Conservation (phyloP, 2,329 filamentous ascomycete genomes). For the Coniochaeta pulveracea region DNA sequence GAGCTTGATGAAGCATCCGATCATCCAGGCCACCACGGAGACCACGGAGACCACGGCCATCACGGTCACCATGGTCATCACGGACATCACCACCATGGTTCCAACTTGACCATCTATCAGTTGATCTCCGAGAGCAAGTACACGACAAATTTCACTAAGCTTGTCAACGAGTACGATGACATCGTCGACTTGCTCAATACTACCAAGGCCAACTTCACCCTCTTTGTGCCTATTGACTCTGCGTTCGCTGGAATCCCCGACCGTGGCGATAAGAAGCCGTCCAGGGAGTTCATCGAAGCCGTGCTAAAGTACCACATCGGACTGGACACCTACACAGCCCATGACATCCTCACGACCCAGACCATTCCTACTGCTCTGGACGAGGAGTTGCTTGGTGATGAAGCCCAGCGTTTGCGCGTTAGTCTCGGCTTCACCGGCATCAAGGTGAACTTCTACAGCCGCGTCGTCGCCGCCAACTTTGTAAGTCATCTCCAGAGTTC, state of each 20-base stretch:
- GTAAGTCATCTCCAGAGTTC: constrained; percentile 29
- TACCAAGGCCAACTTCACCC: constrained; percentile 62
- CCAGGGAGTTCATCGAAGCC: constrained; percentile 58
- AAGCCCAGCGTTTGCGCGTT: constrained; percentile 63
- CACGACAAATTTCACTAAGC: constrained; percentile 63
- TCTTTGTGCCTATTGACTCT: constrained; percentile 69
- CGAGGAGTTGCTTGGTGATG: constrained; percentile 45
- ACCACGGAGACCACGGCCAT: constrained; percentile 4
- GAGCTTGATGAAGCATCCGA: not conserved
- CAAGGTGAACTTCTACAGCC: constrained; percentile 66
- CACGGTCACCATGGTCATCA: constrained; percentile 11
- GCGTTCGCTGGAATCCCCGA: constrained; percentile 56
- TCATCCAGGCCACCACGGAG: constrained; percentile 5
- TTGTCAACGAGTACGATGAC: constrained; percentile 63
- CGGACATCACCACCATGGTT: constrained; percentile 17
- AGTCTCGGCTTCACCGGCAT: constrained; percentile 47
- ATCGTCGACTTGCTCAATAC: constrained; percentile 64
- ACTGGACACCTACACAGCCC: constrained; percentile 53
- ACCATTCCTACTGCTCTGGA: constrained; percentile 63
- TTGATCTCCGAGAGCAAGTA: constrained; percentile 65
- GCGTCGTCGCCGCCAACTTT: constrained; percentile 58
- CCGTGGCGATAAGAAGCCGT: constrained; percentile 38
- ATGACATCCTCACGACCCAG: constrained; percentile 54
- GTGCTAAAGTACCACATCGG: constrained; percentile 68
- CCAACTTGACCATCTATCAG: constrained; percentile 68